These are phyloP conservation scores for Cantharellus anzutake DNA, from an alignment of 768 basidiomycete genomes.

Conservation along the genomic window DNA sequence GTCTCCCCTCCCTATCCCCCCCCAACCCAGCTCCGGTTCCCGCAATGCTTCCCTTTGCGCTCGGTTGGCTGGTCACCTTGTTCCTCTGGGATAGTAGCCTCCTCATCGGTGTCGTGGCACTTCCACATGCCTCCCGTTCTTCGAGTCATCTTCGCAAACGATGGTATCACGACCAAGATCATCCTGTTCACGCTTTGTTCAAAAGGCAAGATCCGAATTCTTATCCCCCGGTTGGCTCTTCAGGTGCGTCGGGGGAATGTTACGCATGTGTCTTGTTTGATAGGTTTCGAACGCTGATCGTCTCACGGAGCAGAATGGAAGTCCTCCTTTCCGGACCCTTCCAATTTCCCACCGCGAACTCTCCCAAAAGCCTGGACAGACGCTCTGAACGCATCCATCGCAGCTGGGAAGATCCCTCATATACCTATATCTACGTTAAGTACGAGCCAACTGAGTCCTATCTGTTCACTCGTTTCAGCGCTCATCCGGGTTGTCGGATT, in stretches of 20 bases:
- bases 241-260: constrained; percentile 22
- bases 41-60: too few species aligned
- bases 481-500: not conserved
- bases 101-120: too few species aligned
- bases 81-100: too few species aligned
- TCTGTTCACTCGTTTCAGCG: not conserved
- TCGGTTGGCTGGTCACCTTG: too few species aligned
- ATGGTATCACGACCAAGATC: constrained; percentile 47
- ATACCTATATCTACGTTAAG: constrained; percentile 31
- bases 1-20: too few species aligned
- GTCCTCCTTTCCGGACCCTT: constrained; percentile 28
- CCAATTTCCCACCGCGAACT: constrained; percentile 14
- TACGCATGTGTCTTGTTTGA: not conserved
- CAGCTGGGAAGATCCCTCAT: constrained; percentile 53
- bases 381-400: constrained; percentile 46
- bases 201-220: constrained; percentile 23
- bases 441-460: constrained; percentile 9
- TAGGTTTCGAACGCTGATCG: not conserved
- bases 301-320: constrained; percentile 37
- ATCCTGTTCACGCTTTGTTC: constrained; percentile 45
- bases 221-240: constrained; percentile 33
- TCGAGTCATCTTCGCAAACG: too few species aligned
- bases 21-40: too few species aligned
- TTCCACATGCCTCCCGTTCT: too few species aligned
- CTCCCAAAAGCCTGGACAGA: constrained; percentile 55